phyloP scores from a whole-genome alignment of 1,284 basidiomycete genomes.

The Malassezia psittaci region DNA sequence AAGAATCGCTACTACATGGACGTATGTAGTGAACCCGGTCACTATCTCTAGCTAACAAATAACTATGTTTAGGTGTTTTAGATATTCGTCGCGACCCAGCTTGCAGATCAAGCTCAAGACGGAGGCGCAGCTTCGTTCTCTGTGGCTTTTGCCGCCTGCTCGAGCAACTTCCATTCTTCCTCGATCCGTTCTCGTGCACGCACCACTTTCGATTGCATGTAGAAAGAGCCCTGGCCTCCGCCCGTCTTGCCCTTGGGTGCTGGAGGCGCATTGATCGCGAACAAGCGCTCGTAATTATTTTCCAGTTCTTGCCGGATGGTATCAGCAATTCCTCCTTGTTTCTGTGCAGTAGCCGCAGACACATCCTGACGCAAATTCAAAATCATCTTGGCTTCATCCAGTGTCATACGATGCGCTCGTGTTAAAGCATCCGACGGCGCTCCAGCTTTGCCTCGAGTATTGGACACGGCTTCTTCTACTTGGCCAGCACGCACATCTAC shows the following conservation, averaged over 20 bases:
- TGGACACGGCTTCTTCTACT: conserved; percentile 61
- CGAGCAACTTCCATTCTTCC: conserved; percentile 56
- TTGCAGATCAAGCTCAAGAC: no score
- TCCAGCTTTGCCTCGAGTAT: conserved; percentile 49
- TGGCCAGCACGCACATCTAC: conserved; percentile 69
- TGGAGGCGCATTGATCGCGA: conserved; percentile 65
- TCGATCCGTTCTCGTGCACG: conserved; percentile 88
- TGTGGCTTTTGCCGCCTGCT: conserved; percentile 1
- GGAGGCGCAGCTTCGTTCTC: neutral
- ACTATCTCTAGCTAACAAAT: no score
- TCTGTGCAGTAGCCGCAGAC: conserved; percentile 18
- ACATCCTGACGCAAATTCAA: conserved; percentile 70
- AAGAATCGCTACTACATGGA: no score
- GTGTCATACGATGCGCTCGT: conserved; percentile 76
- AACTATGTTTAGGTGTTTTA: no score
- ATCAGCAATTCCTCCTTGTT: conserved; percentile 17
- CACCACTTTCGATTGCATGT: conserved; percentile 91
- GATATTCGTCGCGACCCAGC: no score
- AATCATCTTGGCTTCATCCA: conserved; percentile 90
- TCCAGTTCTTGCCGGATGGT: conserved; percentile 25
- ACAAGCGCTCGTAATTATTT: conserved; percentile 79
- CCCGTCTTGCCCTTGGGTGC: conserved; percentile 43
- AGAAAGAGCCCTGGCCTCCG: conserved; percentile 50
- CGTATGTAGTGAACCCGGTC: no score
- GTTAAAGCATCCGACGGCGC: conserved; percentile 47